Conservation (phyloP, 768 basidiomycete species). For the Amanita fuliginea region DNA sequence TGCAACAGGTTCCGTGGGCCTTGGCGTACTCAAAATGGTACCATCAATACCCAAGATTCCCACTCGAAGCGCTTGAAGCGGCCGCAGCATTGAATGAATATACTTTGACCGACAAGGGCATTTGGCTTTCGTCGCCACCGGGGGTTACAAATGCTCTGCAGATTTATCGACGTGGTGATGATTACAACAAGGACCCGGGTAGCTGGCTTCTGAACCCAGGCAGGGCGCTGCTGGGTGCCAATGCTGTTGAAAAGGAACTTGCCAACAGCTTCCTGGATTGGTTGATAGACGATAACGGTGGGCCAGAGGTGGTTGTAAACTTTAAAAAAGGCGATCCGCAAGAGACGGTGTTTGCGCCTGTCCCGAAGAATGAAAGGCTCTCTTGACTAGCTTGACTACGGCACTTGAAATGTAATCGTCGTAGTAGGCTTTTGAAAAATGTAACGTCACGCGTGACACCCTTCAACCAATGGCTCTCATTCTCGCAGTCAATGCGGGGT, state of each 20-base stretch:
- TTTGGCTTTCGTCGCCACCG: constrained; percentile 31
- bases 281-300: constrained; percentile 27
- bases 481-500: constrained; percentile 62
- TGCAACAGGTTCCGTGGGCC: constrained; percentile 44
- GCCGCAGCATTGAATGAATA: constrained; percentile 39
- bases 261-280: constrained; percentile 32
- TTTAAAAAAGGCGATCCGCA: constrained; percentile 22
- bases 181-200: constrained; percentile 22
- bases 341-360: too few species aligned
- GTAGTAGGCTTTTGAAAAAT: too few species aligned
- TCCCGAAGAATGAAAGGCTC: too few species aligned
- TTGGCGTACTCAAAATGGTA: constrained; percentile 44
- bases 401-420: too few species aligned
- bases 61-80: constrained; percentile 34
- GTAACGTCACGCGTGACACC: too few species aligned
- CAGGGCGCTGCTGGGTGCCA: constrained; percentile 26
- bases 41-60: constrained; percentile 45
- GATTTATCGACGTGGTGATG: constrained; percentile 30
- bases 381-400: too few species aligned
- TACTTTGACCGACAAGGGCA: constrained; percentile 41
- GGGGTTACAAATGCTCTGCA: constrained; percentile 19
- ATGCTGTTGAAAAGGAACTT: constrained; percentile 14
- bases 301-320: constrained; percentile 28
- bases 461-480: constrained; percentile 16
- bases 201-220: constrained; percentile 33